Conservation (phyloP, 2,329 filamentous ascomycete genomes). For the Sporothrix schenckii region DNA sequence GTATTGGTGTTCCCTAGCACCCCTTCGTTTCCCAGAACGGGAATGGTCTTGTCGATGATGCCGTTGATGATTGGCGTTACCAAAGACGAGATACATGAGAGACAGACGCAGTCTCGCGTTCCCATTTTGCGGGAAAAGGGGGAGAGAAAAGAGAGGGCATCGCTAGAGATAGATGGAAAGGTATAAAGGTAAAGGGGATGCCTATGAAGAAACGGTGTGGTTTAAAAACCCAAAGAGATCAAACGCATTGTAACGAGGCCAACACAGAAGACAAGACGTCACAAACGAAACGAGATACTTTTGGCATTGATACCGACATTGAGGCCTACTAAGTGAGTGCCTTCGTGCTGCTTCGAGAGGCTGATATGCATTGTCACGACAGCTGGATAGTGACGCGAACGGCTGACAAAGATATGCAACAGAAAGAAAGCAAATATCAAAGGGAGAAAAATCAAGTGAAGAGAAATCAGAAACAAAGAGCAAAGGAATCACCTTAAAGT, state of each 20-base stretch:
- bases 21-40: constrained; percentile 17
- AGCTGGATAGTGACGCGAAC: not conserved
- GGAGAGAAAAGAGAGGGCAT: not conserved
- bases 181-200: constrained; percentile 3
- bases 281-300: not conserved
- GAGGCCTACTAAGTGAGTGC: not conserved
- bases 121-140: not conserved
- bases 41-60: constrained; percentile 26
- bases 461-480: not conserved
- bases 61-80: constrained; percentile 30
- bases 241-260: not conserved
- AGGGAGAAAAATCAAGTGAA: not conserved
- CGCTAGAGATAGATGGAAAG: not conserved
- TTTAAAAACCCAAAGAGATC: not conserved
- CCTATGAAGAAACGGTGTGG: not conserved
- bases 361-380: too few relatives aligned
- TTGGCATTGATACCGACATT: not conserved
- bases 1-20: constrained; percentile 20
- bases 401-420: not conserved
- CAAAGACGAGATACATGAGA: constrained; percentile 29
- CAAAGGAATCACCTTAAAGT: not conserved
- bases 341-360: not conserved
- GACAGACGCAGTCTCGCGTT: constrained; percentile 20
- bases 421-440: not conserved
- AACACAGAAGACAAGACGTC: not conserved